Conservation (phyloP, 208 protist species). For the Acanthamoeba culbertsoni region DNA sequence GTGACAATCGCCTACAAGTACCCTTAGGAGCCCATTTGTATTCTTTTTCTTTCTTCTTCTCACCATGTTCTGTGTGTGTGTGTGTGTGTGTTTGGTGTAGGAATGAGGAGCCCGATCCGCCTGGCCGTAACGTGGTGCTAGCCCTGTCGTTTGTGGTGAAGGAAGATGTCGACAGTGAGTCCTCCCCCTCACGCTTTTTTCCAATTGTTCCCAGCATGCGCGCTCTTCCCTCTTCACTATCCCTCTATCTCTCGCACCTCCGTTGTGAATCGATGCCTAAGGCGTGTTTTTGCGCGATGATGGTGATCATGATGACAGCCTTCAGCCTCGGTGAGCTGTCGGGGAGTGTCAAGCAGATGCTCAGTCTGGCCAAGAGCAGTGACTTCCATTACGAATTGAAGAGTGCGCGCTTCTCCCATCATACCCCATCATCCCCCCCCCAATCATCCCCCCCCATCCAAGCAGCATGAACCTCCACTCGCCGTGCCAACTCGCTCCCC, state of each 20-base stretch:
- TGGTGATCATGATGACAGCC: neutral
- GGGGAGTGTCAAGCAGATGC: constrained; percentile 47
- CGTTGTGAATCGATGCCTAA: neutral
- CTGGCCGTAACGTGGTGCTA: neutral
- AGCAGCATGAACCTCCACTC: too few relatives aligned
- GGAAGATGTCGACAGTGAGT: constrained; percentile 23
- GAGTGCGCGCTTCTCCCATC: neutral
- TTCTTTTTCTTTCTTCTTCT: too few relatives aligned
- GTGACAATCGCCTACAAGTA: neutral
- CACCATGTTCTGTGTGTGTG: too few relatives aligned
- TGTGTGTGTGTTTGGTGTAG: neutral
- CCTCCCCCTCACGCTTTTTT: neutral
- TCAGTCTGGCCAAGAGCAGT: neutral
- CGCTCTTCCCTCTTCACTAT: too few relatives aligned
- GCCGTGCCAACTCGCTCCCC: too few relatives aligned
- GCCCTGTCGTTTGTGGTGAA: constrained; percentile 37
- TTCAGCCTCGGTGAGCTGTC: constrained; percentile 55
- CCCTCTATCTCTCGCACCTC: neutral
- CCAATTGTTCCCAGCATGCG: too few relatives aligned
- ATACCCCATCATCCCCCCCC: neutral
- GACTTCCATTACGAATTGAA: constrained; percentile 26
- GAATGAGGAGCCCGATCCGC: neutral
- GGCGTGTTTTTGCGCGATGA: neutral
- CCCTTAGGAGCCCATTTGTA: too few relatives aligned
- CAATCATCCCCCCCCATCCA: neutral